These are phyloP conservation scores for Vicia sativa DNA, from an alignment of 306 rosid genomes.

Conservation along the genomic window DNA sequence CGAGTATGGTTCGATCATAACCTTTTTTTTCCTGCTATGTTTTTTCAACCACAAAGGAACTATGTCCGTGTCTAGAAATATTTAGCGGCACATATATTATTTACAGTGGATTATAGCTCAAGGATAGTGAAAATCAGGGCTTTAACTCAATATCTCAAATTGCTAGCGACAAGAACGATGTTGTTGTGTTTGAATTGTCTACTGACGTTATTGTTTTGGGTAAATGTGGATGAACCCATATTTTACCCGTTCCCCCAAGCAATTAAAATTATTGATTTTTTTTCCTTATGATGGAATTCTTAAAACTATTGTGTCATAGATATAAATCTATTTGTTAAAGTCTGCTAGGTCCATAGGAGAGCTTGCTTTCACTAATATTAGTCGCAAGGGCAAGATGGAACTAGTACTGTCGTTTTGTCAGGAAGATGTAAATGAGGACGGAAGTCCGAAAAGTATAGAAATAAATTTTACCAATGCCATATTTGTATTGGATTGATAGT, in stretches of 20 bases:
- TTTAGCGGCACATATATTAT: conserved; percentile 9
- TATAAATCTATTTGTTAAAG: conserved; percentile 29
- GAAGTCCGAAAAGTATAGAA: conserved; percentile 2
- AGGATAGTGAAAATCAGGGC: conserved; percentile 20
- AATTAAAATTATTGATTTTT: background rate
- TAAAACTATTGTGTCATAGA: conserved; percentile 15
- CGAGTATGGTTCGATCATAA: conserved; percentile 56
- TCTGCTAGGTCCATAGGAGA: conserved; percentile 5
- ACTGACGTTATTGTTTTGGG: background rate
- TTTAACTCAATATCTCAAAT: conserved; percentile 19
- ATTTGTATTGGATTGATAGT: conserved; percentile 21
- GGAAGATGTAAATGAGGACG: too few species aligned
- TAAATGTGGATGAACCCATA: conserved; percentile 16
- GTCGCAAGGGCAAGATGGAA: too few species aligned
- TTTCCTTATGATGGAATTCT: background rate
- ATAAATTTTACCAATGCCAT: conserved; percentile 5
- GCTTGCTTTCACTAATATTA: conserved; percentile 26
- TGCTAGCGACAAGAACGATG: conserved; percentile 18
- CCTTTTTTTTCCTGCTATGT: background rate
- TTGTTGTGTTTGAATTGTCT: conserved; percentile 34
- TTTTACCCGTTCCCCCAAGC: conserved; percentile 11
- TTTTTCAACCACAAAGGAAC: conserved; percentile 19
- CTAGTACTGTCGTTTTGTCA: conserved; percentile 28
- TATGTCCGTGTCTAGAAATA: background rate
- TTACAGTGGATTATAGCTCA: conserved; percentile 11